Base-by-base conservation (phyloP, 139 green algal genomes). In the Chlorella vulgaris region DNA sequence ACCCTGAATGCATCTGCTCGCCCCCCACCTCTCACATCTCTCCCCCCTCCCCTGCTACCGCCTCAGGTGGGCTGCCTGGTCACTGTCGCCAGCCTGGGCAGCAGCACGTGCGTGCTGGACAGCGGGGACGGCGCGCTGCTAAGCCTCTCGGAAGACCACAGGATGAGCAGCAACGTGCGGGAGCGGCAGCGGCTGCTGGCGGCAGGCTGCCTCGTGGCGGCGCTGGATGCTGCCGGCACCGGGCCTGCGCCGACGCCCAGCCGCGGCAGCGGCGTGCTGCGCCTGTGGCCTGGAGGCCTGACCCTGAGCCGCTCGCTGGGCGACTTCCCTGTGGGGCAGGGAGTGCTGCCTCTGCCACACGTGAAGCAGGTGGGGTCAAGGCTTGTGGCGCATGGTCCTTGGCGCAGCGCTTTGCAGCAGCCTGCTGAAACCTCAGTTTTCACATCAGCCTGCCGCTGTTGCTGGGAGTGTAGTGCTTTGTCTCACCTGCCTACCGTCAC, bases 241-340 rank as follows among this genome's bases (percentile, higher is more conserved):
- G 69, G 82, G 18, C 62, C 73, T 7, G 81, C 73, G 39, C 35
- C 83, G 24, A 69, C 43, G 18, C 65, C 21, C 5, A 61, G 70
- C 28, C 42, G 58, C 13, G 94, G 94, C 7, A 91, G 96, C 31
- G 95, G 95, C 5, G 95, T 95, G 4, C 83, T 98, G 60, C 86
- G 94, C 33, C 80, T 95, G 6, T 98, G 95, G 95, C 95, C 95
- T 18, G 95, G 95, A 6, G 95, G 95, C 13, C 85, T 98, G 58
- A 94, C 90, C 38, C 88, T 98, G 15, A 93, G 88, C 15, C 83
- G 94, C 3, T 89, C 90, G 1, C 91, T 98, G 1, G 95, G 95
- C 2, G 95, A 98, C 73, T 84, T 94, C 73, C 94, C 96, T 73
- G 90, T 93, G 2, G 94, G 95, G 3, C 69, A 85, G 0, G 85